Percentiles rank a stretch among this genome's conserved stretches.
phyloP scores from a whole-genome alignment of 106 monocot species.

The Gastrodia elata region DNA sequence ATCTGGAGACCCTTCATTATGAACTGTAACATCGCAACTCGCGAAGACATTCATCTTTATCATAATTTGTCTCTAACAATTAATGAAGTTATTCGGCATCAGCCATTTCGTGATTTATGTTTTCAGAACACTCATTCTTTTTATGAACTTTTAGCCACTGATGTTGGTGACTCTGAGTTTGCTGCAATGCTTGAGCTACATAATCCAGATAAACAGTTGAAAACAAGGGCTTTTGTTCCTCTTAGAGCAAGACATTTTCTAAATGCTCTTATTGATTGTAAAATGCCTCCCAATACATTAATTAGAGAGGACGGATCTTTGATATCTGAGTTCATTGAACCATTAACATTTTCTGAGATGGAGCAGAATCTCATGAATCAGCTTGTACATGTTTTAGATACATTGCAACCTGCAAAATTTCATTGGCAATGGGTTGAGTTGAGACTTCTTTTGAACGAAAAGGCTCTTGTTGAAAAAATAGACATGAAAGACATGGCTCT shows the following conservation, averaged over 20 bases:
- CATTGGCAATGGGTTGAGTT: slow-evolving; percentile 99
- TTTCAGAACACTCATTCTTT: slow-evolving; percentile 52
- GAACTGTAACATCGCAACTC: slow-evolving; percentile 45
- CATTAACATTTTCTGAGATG: slow-evolving; percentile 35
- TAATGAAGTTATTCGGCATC: slow-evolving; percentile 65
- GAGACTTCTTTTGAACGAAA: slow-evolving; percentile 89
- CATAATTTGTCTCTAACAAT: slow-evolving; percentile 52
- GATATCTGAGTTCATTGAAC: slow-evolving; percentile 35
- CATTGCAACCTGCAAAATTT: slow-evolving; percentile 90
- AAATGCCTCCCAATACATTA: slow-evolving; percentile 62
- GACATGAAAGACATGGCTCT: slow-evolving; percentile 62
- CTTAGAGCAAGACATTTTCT: slow-evolving; percentile 80
- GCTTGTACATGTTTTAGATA: slow-evolving; percentile 85
- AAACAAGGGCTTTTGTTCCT: slow-evolving; percentile 76
- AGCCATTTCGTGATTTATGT: slow-evolving; percentile 78
- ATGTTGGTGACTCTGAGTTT: slow-evolving; percentile 76
- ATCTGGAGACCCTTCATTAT: slow-evolving; percentile 84
- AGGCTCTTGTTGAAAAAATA: slow-evolving; percentile 76
- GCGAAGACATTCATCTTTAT: slow-evolving; percentile 76
- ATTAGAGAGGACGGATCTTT: slow-evolving; percentile 65
- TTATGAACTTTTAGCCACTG: slow-evolving; percentile 66
- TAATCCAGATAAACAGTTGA: slow-evolving; percentile 61
- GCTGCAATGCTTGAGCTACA: slow-evolving; percentile 82
- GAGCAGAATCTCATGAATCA: slow-evolving; percentile 63
- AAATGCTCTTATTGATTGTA: slow-evolving; percentile 73